Evolutionary conservation across 192 early-diverging fungal species (phyloP).

Genomic region (Piromyces sp.): DNA sequence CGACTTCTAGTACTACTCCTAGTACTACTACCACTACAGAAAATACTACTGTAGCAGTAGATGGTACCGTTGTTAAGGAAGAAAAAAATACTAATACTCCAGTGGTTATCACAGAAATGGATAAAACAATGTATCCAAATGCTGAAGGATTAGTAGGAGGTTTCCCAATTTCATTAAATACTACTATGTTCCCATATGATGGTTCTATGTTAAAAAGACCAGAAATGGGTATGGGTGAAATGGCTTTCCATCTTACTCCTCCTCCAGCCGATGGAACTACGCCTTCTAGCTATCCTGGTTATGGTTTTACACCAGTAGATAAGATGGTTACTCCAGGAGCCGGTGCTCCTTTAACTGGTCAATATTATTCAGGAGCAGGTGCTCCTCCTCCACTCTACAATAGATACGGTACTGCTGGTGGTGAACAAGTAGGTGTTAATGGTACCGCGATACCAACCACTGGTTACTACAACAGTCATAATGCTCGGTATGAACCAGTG

Average conservation of each 20-base stretch:
- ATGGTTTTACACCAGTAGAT: neutral
- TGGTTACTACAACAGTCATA: neutral
- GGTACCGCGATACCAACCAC: neutral
- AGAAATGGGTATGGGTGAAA: neutral
- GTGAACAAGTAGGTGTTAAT: neutral
- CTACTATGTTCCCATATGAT: neutral
- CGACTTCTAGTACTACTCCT: neutral
- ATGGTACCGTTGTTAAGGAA: too few relatives aligned
- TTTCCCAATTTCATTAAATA: neutral
- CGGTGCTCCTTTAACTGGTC: neutral
- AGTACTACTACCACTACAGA: neutral
- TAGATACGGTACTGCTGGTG: neutral
- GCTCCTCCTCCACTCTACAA: neutral
- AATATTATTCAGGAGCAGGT: neutral
- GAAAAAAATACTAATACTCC: too few relatives aligned
- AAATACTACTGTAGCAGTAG: too few relatives aligned
- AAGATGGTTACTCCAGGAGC: neutral
- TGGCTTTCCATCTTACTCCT: neutral
- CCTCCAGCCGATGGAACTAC: neutral
- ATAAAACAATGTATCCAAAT: neutral
- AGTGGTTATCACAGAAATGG: neutral
- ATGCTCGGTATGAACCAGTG: neutral
- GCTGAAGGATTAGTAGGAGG: neutral
- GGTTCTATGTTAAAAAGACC: neutral
- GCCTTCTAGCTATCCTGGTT: neutral